A percentile compares a stretch with the other conserved stretches of the same genome.
Conservation (phyloP, 1,139 yeast species). For the Saccharomyces hybrid region DNA sequence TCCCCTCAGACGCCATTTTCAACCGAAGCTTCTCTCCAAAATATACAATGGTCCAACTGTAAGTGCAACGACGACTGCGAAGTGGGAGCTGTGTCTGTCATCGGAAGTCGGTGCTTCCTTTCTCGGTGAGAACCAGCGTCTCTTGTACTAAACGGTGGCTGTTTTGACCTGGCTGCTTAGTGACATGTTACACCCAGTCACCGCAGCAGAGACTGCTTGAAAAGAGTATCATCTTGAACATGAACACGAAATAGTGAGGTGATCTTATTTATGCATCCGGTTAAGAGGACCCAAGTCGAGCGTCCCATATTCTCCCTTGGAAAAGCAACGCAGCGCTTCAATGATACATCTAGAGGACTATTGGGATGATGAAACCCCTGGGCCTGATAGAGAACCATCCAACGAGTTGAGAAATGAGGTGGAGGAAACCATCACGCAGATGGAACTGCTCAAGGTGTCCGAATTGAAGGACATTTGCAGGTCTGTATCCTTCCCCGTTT, state of each 20-base stretch:
- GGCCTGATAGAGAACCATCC: background rate
- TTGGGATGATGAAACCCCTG: background rate
- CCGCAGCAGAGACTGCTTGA: background rate
- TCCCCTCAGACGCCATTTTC: background rate
- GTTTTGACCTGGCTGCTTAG: background rate
- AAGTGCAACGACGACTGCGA: too few relatives aligned
- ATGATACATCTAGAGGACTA: background rate
- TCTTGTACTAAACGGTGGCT: background rate
- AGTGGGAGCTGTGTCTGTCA: too few relatives aligned
- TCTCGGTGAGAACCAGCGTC: too few relatives aligned
- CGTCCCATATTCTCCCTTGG: background rate
- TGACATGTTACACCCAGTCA: background rate
- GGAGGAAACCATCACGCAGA: conserved; percentile 16
- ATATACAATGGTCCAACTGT: too few relatives aligned
- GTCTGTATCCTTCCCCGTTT: conserved; percentile 38
- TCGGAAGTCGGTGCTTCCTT: too few relatives aligned
- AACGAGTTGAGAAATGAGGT: conserved; percentile 22
- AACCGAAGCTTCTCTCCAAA: too few relatives aligned
- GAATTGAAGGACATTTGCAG: conserved; percentile 42
- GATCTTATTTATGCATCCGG: background rate
- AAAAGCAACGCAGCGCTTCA: background rate
- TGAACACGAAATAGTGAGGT: background rate
- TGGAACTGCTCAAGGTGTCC: conserved; percentile 25
- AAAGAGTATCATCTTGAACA: background rate
- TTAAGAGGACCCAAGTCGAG: background rate